A percentile compares a stretch with the other conserved stretches of the same genome.
Conservation (phyloP, 208 protist genomes). For the Trypanosoma rangeli region DNA sequence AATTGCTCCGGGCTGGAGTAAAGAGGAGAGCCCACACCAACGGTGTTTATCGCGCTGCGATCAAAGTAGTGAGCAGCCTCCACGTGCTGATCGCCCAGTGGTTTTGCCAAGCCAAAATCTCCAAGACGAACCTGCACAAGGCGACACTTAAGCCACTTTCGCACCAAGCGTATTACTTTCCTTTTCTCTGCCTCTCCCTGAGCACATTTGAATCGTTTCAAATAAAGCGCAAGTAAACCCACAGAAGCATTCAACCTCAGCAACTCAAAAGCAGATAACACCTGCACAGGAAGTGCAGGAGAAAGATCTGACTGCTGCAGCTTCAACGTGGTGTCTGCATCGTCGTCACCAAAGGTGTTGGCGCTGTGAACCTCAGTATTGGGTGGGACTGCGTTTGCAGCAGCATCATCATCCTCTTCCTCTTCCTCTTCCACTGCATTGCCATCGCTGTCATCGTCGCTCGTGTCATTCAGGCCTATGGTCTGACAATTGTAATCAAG, state of each 20-base stretch:
- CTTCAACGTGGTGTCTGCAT: background rate
- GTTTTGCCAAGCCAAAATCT: constrained; percentile 82
- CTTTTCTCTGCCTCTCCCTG: constrained; percentile 1
- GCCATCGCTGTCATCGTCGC: constrained; percentile 23
- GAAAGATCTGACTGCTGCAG: background rate
- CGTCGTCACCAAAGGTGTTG: background rate
- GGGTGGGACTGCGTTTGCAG: background rate
- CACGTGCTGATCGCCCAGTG: constrained; percentile 31
- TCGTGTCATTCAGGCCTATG: constrained; percentile 9
- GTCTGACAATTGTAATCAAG: constrained; percentile 74
- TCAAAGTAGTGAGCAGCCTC: constrained; percentile 40
- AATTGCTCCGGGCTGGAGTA: constrained; percentile 90
- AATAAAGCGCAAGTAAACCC: constrained; percentile 5
- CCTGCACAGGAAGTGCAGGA: background rate
- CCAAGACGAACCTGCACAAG: constrained; percentile 76
- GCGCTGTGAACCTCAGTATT: background rate
- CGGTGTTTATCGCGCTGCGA: constrained; percentile 58
- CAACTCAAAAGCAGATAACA: constrained; percentile 22
- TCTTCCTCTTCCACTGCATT: constrained; percentile 25
- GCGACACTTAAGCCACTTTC: constrained; percentile 44
- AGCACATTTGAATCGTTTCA: constrained; percentile 5
- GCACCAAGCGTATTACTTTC: constrained; percentile 1
- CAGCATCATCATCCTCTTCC: constrained; percentile 1
- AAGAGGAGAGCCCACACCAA: constrained; percentile 81
- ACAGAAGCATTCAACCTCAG: constrained; percentile 1